phyloP scores from a whole-genome alignment of 805 yeast species.

The Nakazawaea wickerhamii region DNA sequence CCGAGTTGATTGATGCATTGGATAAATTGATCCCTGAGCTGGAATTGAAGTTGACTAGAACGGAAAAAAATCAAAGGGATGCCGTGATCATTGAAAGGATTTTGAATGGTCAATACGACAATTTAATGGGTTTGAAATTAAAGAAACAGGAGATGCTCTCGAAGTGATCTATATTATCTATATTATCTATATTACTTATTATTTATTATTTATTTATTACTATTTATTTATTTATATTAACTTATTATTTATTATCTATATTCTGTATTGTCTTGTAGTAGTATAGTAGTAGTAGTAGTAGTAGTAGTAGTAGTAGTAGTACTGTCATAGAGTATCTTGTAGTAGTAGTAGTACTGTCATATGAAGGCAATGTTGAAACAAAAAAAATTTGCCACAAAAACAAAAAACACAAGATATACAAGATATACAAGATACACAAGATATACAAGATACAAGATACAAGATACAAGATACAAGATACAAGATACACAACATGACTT shows the following conservation, averaged over 20 bases:
- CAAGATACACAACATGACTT: not conserved
- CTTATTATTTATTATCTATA: conserved; percentile 7
- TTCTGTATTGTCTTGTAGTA: not conserved
- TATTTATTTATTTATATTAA: conserved; percentile 5
- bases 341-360: too few relatives aligned
- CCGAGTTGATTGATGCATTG: conserved; percentile 42
- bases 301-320: too few relatives aligned
- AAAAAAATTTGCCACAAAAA: not conserved
- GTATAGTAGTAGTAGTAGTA: too few relatives aligned
- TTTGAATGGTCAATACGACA: conserved; percentile 80
- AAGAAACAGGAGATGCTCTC: conserved; percentile 22
- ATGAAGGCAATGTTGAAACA: too few relatives aligned
- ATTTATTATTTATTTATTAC: conserved; percentile 8
- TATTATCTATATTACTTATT: not conserved
- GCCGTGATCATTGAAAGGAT: conserved; percentile 76
- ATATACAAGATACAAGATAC: too few relatives aligned
- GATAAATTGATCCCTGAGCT: conserved; percentile 34
- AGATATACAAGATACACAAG: too few relatives aligned
- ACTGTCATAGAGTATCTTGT: too few relatives aligned
- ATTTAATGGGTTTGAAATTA: conserved; percentile 51
- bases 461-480: too few relatives aligned
- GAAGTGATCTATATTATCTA: too few relatives aligned
- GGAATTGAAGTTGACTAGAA: conserved; percentile 44
- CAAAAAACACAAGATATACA: conserved; percentile 1
- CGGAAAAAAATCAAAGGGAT: conserved; percentile 63